These are phyloP conservation scores for Fallopia convolvulus DNA, from an alignment of 148 eudicot species.

Conservation along the genomic window DNA sequence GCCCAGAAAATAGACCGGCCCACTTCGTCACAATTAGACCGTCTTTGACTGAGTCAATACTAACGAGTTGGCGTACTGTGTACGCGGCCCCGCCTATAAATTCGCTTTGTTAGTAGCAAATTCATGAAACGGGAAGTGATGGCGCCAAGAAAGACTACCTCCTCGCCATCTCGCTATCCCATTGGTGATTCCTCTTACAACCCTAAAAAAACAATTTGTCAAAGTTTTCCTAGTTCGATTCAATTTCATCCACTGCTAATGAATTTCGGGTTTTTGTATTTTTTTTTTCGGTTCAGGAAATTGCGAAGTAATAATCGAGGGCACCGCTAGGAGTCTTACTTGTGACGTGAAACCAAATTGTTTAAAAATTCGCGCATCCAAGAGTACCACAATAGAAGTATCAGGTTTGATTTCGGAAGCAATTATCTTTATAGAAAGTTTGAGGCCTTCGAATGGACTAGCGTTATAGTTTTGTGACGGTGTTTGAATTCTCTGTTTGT, in stretches of 20 bases:
- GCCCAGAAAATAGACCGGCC: background rate
- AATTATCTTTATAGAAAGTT: background rate
- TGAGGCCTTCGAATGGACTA: background rate
- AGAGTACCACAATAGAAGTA: slow-evolving; percentile 33
- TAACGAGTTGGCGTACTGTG: background rate
- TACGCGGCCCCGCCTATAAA: background rate
- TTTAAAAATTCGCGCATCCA: slow-evolving; percentile 45
- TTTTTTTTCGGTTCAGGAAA: slow-evolving; percentile 37
- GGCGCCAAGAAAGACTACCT: slow-evolving; percentile 2
- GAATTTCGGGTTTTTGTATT: background rate
- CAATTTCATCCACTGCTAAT: background rate
- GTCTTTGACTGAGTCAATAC: background rate
- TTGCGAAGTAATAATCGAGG: slow-evolving; percentile 52
- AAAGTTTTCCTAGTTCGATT: background rate
- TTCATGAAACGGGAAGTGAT: background rate
- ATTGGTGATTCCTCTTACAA: background rate
- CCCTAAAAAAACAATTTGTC: background rate
- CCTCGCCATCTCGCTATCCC: background rate
- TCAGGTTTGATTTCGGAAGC: slow-evolving; percentile 32
- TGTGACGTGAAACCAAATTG: slow-evolving; percentile 24
- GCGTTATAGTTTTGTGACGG: background rate
- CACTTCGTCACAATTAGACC: background rate
- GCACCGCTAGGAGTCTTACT: slow-evolving; percentile 34
- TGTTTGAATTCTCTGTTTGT: background rate
- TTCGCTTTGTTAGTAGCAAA: background rate